Base-by-base conservation (phyloP, 192 early-diverging fungal species). In the Coemansia sp. region DNA sequence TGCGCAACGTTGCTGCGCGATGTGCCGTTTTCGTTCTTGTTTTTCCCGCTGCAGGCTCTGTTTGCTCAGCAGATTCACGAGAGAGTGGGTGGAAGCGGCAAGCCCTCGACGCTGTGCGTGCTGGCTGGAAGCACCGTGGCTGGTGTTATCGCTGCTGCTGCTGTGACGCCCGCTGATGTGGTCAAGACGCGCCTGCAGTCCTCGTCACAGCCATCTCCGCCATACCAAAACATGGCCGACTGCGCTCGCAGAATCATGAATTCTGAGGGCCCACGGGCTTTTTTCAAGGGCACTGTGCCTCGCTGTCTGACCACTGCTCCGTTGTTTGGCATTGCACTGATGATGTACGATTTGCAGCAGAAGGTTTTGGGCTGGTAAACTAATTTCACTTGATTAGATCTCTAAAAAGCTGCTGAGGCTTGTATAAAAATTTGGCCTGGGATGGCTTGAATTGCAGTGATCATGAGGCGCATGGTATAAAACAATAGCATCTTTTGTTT, bases 111-210 rank as follows among this genome's bases (percentile, higher is more conserved):
- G 13, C 79, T 86, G 26, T 79, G 92, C 21, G 87, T 93, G 37
- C 59, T 98, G 55, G 92, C 93, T 49, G 90, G 94, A 37, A 94
- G 94, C 74, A 94, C 94, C 77, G 90, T 92, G 80, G 93, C 96
- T 55, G 94, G 94, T 72, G 87, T 98, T 40, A 85, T 91, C 44
- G 96, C 94, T 82, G 96, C 94, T 83, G 70, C 52, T 1, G 40
- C 62, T 0, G 79, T 75, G 14, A 80, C 73, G 14, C 91, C 90
- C 3, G 90, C 92, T 38, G 91, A 93, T 61, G 91, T 93, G 10
- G 57, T 93, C 67, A 93, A 93, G 70, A 88, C 86, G 11, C 62
- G 85, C 37, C 82, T 88, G 56, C 85, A 89, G 68, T 84, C 80
- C 52, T 82, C 84, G 37, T 79, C 59, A 16, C 67, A 49, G 79